Evolutionary conservation across 306 rosid species (phyloP).

Genomic region (Castanospermum australe): DNA sequence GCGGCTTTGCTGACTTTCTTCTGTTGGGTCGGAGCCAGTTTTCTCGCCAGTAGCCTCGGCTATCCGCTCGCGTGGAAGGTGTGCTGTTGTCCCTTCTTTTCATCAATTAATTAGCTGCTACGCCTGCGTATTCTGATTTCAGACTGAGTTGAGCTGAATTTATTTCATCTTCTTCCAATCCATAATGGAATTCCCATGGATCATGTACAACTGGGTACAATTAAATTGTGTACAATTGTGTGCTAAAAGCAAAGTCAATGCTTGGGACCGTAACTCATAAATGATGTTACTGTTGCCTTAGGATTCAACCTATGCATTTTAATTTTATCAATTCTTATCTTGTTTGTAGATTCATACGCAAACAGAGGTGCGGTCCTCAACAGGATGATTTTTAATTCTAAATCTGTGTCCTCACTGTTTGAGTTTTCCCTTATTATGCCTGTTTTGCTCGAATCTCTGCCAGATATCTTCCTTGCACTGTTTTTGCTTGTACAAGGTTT

Average conservation of each 20-base stretch:
- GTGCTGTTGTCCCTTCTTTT: neutral
- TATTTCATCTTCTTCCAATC: neutral
- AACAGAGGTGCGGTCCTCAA: neutral
- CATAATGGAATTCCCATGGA: neutral
- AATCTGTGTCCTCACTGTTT: neutral
- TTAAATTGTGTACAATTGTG: neutral
- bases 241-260: neutral
- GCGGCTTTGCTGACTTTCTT: conserved; percentile 62
- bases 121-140: neutral
- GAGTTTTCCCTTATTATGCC: neutral
- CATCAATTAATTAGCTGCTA: neutral
- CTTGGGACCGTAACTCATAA: no score
- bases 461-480: neutral
- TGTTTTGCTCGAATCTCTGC: neutral
- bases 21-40: conserved; percentile 64
- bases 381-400: neutral
- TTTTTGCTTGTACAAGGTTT: neutral
- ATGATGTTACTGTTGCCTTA: no score
- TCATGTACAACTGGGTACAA: neutral
- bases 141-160: neutral
- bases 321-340: no score
- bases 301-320: no score
- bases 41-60: conserved; percentile 53
- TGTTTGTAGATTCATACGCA: no score
- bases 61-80: conserved; percentile 76